Evolutionary conservation across 2,329 filamentous ascomycete genomes (phyloP).

Genomic region (Epichloe baconii): DNA sequence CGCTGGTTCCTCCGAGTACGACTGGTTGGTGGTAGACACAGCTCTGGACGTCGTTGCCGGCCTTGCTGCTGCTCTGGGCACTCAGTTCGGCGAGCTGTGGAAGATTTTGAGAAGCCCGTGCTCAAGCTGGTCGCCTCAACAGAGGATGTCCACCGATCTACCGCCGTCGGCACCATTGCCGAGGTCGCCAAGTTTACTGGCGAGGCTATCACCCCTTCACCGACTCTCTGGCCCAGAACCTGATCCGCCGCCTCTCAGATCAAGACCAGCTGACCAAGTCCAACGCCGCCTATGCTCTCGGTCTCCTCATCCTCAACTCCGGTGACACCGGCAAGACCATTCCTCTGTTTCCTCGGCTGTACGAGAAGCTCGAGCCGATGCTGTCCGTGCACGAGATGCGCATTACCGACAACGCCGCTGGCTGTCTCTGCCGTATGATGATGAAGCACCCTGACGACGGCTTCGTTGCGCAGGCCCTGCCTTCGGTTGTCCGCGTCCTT

Average conservation of each 20-base stretch:
- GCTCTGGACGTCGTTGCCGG: constrained; percentile 83
- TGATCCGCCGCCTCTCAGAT: constrained; percentile 78
- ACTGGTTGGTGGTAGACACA: constrained; percentile 94
- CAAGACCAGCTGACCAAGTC: constrained; percentile 87
- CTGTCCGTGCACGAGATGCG: constrained; percentile 66
- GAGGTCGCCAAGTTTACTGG: constrained; percentile 84
- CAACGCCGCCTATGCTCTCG: constrained; percentile 85
- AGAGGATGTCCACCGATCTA: constrained; percentile 77
- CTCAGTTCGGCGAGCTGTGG: constrained; percentile 76
- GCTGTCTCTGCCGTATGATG: constrained; percentile 87
- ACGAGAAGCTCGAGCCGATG: constrained; percentile 75
- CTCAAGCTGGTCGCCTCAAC: constrained; percentile 77
- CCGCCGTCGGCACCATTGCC: constrained; percentile 81
- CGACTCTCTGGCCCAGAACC: constrained; percentile 57
- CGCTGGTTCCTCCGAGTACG: constrained; percentile 79
- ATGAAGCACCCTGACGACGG: constrained; percentile 73
- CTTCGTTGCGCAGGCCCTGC: constrained; percentile 69
- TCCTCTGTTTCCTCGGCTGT: constrained; percentile 63
- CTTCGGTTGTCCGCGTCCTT: constrained; percentile 62
- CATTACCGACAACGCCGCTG: constrained; percentile 84
- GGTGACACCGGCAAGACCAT: constrained; percentile 57
- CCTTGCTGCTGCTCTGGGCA: constrained; percentile 68
- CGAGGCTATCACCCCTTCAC: constrained; percentile 69
- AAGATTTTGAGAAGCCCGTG: constrained; percentile 86
- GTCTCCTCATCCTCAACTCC: constrained; percentile 73